Evolutionary conservation across 2,329 filamentous ascomycete genomes (phyloP), one percentile per base, ranked within the genome.

Genomic region (Alternaria novae-zelandiae): DNA sequence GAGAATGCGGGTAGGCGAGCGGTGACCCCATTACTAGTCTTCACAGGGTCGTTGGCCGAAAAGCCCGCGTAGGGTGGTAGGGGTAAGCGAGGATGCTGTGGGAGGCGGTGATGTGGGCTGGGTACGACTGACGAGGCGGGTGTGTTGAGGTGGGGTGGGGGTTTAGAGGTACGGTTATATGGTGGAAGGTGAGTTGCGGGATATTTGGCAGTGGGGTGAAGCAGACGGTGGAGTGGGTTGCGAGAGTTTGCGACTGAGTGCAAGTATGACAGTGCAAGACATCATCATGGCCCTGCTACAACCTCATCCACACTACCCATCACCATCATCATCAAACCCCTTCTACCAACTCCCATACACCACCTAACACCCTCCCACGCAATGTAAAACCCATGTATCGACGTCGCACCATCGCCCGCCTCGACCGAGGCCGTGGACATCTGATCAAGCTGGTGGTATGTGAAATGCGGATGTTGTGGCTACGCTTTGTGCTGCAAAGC

Each of bases 1-100:
- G 51, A 46, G 49, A 56, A 61, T 70, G 61, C 57, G 55, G 53
- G 62, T 46, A 61, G 53, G 54, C 53, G 53, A 30, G 41, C 25
- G 30, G 44, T 46, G 44, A 21, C 44, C 44, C 20, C 20, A 23
- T 21, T 0, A 12, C 44, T 25, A 23, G 44, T 23, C 21, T n/a
- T 25, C 17, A 26, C 45, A 25, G 21, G 45, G 45, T 47, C 45
- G 13, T 26, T 47, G 13, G 45, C 13, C 45, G 15, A 47, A 30
- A 32, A 20, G 49, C 17, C n/a, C 49, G 49, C 49, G 20, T 51
- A 51, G 49, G 12, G 17, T 12, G 12, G 47, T 51, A 32, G 26
- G 47, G 47, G 47, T 51, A 51, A 30, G 28, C 28, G 28, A 51
- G 28, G 13, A 51, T 36, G 49, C n/a, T 32, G 49, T 51, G 49